Conservation (phyloP, 2,329 filamentous ascomycete species). For the Drechslera avenae region DNA sequence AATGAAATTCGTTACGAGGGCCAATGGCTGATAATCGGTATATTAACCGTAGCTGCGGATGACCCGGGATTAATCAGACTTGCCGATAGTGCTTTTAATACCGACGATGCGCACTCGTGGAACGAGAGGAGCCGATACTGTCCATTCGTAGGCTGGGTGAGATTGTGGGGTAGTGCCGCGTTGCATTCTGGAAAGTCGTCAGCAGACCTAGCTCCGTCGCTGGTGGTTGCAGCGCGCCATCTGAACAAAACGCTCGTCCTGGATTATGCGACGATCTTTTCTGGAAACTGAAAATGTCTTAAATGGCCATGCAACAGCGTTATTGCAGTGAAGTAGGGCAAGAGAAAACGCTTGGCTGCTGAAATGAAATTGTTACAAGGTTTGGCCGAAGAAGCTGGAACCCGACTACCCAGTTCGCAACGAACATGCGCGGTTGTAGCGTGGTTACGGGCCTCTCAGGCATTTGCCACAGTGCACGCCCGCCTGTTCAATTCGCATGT, state of each 20-base stretch:
- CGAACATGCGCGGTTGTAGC: neutral
- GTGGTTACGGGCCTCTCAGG: neutral
- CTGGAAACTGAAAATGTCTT: too few relatives aligned
- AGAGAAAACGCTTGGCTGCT: too few relatives aligned
- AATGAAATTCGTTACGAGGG: conserved; percentile 19
- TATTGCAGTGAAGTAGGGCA: too few relatives aligned
- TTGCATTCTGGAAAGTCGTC: conserved; percentile 7
- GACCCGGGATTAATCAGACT: conserved; percentile 19
- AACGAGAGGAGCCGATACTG: conserved; percentile 23
- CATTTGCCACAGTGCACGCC: neutral
- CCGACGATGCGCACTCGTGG: conserved; percentile 21
- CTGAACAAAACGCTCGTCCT: too few relatives aligned
- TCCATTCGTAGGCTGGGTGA: conserved; percentile 5
- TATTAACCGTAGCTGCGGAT: conserved; percentile 26
- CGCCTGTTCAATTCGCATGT: neutral
- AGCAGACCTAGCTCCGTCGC: conserved; percentile 2
- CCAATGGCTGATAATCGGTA: conserved; percentile 20
- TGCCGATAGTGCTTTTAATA: conserved; percentile 36
- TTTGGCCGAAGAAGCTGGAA: too few relatives aligned
- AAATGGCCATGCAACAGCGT: too few relatives aligned
- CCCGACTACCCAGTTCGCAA: neutral
- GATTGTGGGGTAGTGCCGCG: conserved; percentile 21
- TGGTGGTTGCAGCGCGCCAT: too few relatives aligned
- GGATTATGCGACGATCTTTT: too few relatives aligned
- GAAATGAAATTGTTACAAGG: too few relatives aligned